Evolutionary conservation across 1,284 basidiomycete species (phyloP), one percentile per base, ranked within the genome.

Genomic region (Phlebopus sp.): DNA sequence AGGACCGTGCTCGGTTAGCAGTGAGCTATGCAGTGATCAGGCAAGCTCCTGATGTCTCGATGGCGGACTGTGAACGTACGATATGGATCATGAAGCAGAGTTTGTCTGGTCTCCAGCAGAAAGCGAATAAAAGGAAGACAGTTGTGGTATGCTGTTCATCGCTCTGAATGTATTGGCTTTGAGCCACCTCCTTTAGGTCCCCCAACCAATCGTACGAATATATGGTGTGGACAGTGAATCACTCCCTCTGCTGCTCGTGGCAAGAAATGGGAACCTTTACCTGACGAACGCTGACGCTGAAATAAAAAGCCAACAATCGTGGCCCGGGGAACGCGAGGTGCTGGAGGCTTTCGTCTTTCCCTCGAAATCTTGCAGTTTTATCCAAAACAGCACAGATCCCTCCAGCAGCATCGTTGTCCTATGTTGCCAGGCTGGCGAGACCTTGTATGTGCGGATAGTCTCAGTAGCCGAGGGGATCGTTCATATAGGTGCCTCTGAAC

Each of bases 61-160:
- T 53, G 27, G 69, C 75, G 13, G 70, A 75, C 21, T 59, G 62
- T 44, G 74, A 74, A 4, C 70, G 74, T 43, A 78, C 75, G 0
- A 64, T 88, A 43, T 84, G 81, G 76, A 68, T 73, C 49, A 86
- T 86, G 82, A 75, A 69, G 52, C 79, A 85, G 56, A 69, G 71
- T 47, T 53, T 78, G n/a, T 71, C 74, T 3, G 70, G 73, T 17
- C 63, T 73, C 21, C 64, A 66, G 1, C 25, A 44, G 4, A 35
- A 66, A 59, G 48, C 69, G 65, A 44, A 72, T 69, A 54, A 76
- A 70, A 70, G 64, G 58, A 71, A 60, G 45, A 63, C 67, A 23
- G 63, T 68, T 43, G 58, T 73, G 53, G 82, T 85, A 62, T 54
- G 81, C 34, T 37, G 40, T 27, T 29, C 50, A 47, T 38, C 38